These are phyloP conservation scores for Globomyces sp. DNA, from an alignment of 371 early-diverging fungal species.

Conservation along the genomic window DNA sequence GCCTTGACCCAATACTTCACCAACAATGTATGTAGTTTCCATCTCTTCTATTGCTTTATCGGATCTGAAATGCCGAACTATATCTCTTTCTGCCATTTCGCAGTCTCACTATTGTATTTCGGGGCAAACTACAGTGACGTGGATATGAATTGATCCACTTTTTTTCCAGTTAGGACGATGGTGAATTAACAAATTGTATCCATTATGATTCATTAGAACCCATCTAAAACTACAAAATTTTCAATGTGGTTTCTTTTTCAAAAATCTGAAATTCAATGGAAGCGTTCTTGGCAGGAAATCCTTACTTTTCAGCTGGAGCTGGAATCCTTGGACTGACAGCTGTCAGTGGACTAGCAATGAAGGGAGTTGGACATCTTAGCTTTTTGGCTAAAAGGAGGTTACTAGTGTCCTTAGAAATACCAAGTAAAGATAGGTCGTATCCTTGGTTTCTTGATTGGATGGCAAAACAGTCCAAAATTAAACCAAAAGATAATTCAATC, in stretches of 20 bases:
- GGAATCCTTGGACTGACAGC: constrained; percentile 77
- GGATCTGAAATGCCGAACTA: neutral
- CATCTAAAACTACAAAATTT: too few relatives aligned
- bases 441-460: constrained; percentile 93
- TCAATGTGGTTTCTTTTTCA: too few relatives aligned
- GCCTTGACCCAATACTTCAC: constrained; percentile 25
- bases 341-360: constrained; percentile 77
- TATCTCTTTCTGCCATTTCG: neutral
- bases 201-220: too few relatives aligned
- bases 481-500: constrained; percentile 12
- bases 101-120: neutral
- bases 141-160: neutral
- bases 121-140: constrained; percentile 1
- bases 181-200: too few relatives aligned
- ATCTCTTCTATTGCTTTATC: constrained; percentile 9
- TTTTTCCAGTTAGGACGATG: too few relatives aligned
- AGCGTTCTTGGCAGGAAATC: constrained; percentile 57
- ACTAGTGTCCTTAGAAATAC: constrained; percentile 91
- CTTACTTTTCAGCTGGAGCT: constrained; percentile 88
- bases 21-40: constrained; percentile 12
- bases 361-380: constrained; percentile 67
- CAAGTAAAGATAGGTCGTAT: constrained; percentile 89
- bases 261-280: constrained; percentile 1
- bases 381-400: constrained; percentile 71
- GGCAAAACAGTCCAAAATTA: constrained; percentile 48